Percentiles rank a stretch among this genome's conserved stretches.
phyloP scores from a whole-genome alignment of 225 moss, liverwort and hornwort genomes.

The Marchantia polymorpha region DNA sequence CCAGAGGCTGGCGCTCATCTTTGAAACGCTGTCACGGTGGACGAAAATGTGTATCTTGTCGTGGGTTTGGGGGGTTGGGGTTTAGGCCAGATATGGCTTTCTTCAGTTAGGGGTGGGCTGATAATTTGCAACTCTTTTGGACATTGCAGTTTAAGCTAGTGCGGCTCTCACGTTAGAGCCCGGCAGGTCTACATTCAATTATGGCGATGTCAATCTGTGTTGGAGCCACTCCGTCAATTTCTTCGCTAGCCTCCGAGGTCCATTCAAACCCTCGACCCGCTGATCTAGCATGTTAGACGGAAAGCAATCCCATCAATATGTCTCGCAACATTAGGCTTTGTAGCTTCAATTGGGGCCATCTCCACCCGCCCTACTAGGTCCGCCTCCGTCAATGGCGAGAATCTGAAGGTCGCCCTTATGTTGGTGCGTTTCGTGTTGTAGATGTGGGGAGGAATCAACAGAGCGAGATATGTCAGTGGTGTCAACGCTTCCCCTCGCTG shows the following conservation, averaged over 20 bases:
- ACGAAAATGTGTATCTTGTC: background rate
- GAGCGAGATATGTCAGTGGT: background rate
- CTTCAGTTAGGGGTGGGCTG: background rate
- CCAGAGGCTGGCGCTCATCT: background rate
- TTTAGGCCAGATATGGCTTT: background rate
- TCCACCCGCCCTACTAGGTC: no score
- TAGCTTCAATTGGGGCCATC: no score
- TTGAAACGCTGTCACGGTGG: background rate
- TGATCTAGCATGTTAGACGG: background rate
- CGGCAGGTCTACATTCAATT: background rate
- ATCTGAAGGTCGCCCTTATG: background rate
- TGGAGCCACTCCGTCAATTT: background rate
- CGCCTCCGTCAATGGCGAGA: no score
- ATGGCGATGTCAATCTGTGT: slow-evolving; percentile 12
- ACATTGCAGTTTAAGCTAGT: background rate
- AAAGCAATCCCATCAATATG: background rate
- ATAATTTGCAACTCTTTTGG: background rate
- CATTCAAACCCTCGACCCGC: background rate
- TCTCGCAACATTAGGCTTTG: background rate
- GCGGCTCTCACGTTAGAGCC: background rate
- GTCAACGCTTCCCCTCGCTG: slow-evolving; percentile 3
- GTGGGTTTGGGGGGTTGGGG: slow-evolving; percentile 3
- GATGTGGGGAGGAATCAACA: slow-evolving; percentile 22
- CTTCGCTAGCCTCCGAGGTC: slow-evolving; percentile 20
- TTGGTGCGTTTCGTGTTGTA: background rate